These are phyloP conservation scores for Penicillium longicatenatum DNA, from an alignment of 495 filamentous ascomycete species.

Conservation along the genomic window DNA sequence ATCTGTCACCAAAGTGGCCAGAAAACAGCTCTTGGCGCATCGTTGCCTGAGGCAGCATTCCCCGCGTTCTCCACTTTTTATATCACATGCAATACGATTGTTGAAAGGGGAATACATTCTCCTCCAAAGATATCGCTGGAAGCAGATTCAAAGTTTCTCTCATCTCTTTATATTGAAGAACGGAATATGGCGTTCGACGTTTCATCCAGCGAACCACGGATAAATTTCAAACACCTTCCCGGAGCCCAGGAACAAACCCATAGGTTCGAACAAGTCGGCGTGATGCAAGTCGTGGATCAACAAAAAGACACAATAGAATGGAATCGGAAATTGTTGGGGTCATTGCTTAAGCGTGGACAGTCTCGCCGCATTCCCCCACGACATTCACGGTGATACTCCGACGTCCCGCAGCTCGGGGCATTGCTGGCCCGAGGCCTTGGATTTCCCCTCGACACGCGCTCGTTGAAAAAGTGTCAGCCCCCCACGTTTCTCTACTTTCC, in stretches of 20 bases:
- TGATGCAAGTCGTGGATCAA: not conserved
- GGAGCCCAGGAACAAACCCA: not conserved
- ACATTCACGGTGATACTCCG: slow-evolving; percentile 2
- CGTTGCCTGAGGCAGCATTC: not conserved
- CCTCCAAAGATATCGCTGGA: not conserved
- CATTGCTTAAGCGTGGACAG: not conserved
- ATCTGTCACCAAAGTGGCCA: too few species aligned
- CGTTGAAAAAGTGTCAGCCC: slow-evolving; percentile 18
- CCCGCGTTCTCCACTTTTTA: not conserved
- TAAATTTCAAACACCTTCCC: too few species aligned
- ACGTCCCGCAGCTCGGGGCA: slow-evolving; percentile 29
- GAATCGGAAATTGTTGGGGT: not conserved
- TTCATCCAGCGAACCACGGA: too few species aligned
- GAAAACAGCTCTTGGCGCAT: not conserved
- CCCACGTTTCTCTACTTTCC: slow-evolving; percentile 13
- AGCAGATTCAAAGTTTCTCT: too few species aligned
- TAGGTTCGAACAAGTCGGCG: not conserved
- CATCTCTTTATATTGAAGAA: too few species aligned
- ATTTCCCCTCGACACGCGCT: slow-evolving; percentile 10
- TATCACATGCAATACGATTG: not conserved
- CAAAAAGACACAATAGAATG: too few species aligned
- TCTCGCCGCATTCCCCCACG: not conserved
- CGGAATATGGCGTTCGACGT: too few species aligned
- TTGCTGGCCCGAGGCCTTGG: slow-evolving; percentile 36
- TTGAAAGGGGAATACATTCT: not conserved